Base-by-base conservation (phyloP, 345 rosid species). In the Eucalyptus curtisii region DNA sequence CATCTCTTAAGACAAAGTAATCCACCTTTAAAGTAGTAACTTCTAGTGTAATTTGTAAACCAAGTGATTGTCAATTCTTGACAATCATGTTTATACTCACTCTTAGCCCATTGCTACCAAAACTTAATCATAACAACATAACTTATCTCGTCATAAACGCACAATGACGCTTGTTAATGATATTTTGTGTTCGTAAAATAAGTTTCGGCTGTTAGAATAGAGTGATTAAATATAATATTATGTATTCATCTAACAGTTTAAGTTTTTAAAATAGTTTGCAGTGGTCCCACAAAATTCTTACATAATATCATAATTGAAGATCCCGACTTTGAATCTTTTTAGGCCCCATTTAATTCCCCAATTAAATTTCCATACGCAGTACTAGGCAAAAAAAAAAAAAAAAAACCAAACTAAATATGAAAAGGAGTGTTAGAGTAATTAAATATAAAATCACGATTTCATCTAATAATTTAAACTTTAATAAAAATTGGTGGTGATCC, bases 241-340 rank as follows among this genome's bases (percentile, higher is more conserved):
- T 50, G 17, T 22, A 17, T 50, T 50, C 4, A 50, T 50, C 9
- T 50, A 50, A 50, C 0, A 7, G 0, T 17, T 50, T 50, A 50
- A 50, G 4, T 0, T 17, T 50, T 50, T 50, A 50, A 0, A 50
- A 7, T 50, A 50, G 4, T 0, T 50, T 0, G 0, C 0, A 19
- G 10, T 19, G 0, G 55, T 19, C 0, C 0, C 2, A 1, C 4
- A 19, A 7, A 52, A 7, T 52, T 52, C 24, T 19, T 7, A 19
- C 57, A 52, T 52, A 52, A 52, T 52, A 52, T 52, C 5, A 52
- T 1, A 7, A 24, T 52, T 7, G 24, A 19, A 7, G 57, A 0
- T 19, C 10, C 4, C 1, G 10, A 52, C 0, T 52, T 52, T 52
- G 57, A 52, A 52, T 52, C 10, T 52, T 52, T 19, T 52, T 52